Percentiles rank a stretch among this genome's conserved stretches.
phyloP scores from a whole-genome alignment of 1,284 basidiomycete species.

The Naganishia liquefaciens region DNA sequence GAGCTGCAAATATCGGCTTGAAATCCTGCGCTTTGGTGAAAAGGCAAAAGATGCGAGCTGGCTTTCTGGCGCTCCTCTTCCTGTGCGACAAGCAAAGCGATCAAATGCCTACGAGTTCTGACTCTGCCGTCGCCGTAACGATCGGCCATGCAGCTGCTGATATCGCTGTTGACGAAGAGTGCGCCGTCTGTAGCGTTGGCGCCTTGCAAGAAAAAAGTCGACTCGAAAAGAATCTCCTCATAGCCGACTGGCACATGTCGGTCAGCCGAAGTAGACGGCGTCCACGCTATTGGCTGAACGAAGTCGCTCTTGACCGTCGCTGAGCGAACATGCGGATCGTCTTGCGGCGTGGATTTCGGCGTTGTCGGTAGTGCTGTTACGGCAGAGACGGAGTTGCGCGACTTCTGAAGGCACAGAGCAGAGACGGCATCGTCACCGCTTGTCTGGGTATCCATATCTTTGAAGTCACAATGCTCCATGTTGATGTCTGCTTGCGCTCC shows the following conservation, averaged over 20 bases:
- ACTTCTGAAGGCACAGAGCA: neutral
- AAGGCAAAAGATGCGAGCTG: neutral
- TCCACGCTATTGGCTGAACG: neutral
- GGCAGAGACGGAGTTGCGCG: neutral
- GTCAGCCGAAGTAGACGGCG: neutral
- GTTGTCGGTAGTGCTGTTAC: too few species aligned
- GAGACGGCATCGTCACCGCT: too few species aligned
- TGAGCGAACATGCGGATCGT: too few species aligned
- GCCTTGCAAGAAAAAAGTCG: neutral
- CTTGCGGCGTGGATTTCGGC: too few species aligned
- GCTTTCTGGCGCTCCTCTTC: neutral
- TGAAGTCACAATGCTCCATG: neutral
- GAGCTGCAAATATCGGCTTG: neutral
- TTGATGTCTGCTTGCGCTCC: neutral
- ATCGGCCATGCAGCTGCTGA: constrained; percentile 10
- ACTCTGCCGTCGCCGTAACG: constrained; percentile 28
- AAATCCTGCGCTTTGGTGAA: neutral
- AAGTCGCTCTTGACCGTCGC: neutral
- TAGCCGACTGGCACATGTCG: neutral
- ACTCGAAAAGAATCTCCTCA: constrained; percentile 6
- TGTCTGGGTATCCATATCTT: neutral
- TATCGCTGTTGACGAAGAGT: neutral
- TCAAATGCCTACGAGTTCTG: constrained; percentile 1
- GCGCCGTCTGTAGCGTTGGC: neutral
- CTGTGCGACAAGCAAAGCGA: neutral